A percentile compares a stretch with the other conserved stretches of the same genome.
These are phyloP conservation scores for Ustilaginoidea virens DNA, from an alignment of 2,329 filamentous ascomycete species.

Conservation along the genomic window DNA sequence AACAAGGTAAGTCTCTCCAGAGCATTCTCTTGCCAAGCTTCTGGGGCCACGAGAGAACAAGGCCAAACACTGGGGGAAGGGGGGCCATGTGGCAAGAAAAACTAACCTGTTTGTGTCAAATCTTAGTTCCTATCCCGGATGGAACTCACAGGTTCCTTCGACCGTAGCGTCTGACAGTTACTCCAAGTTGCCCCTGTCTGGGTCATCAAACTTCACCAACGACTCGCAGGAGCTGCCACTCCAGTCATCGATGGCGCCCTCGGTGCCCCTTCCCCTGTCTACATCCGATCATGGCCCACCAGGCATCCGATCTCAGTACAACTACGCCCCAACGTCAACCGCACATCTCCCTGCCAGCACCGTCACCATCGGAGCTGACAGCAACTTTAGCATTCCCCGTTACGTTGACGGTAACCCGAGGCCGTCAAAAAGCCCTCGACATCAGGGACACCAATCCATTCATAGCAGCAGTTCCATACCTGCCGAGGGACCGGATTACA, in stretches of 20 bases:
- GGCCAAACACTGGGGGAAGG: slow-evolving; percentile 33
- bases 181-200: slow-evolving; percentile 35
- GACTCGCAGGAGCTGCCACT: slow-evolving; percentile 39
- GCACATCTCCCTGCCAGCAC: slow-evolving; percentile 31
- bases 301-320: slow-evolving; percentile 37
- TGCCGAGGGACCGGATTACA: slow-evolving; percentile 37
- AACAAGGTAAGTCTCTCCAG: slow-evolving; percentile 37
- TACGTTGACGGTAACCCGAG: slow-evolving; percentile 39
- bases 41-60: slow-evolving; percentile 11
- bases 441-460: slow-evolving; percentile 37
- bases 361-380: slow-evolving; percentile 23
- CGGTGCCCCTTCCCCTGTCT: slow-evolving; percentile 35
- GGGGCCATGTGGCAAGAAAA: too few relatives aligned
- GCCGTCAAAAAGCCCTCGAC: slow-evolving; percentile 40
- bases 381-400: slow-evolving; percentile 35
- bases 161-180: slow-evolving; percentile 35
- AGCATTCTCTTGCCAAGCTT: neutral
- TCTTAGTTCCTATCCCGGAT: slow-evolving; percentile 42
- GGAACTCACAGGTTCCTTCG: slow-evolving; percentile 36
- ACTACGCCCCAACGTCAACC: slow-evolving; percentile 35
- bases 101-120: too few relatives aligned
- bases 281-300: slow-evolving; percentile 30
- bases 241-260: slow-evolving; percentile 34
- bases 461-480: slow-evolving; percentile 31
- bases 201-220: slow-evolving; percentile 28